Evolutionary conservation across 495 filamentous ascomycete genomes (phyloP).

Genomic region (Podospora sp.): DNA sequence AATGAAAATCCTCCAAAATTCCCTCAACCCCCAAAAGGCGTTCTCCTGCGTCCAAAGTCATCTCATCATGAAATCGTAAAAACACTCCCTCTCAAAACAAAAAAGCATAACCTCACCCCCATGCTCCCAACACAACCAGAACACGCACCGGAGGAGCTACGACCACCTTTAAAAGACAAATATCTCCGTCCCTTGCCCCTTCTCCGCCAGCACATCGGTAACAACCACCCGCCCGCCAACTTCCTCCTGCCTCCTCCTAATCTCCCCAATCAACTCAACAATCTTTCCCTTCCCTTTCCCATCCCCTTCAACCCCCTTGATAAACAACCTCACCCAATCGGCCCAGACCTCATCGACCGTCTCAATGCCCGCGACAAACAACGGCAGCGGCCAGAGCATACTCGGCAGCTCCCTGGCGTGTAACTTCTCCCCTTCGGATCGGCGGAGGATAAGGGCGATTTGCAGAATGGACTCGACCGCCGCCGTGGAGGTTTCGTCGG

Average conservation of each 20-base stretch:
- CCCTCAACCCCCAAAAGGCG: too few relatives aligned
- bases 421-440: constrained; percentile 11
- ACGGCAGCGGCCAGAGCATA: constrained; percentile 34
- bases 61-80: too few relatives aligned
- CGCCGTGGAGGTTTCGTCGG: constrained; percentile 21
- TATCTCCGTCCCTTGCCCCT: background rate
- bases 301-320: constrained; percentile 14
- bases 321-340: constrained; percentile 33
- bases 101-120: background rate
- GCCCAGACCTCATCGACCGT: constrained; percentile 35
- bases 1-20: too few relatives aligned
- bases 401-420: constrained; percentile 11
- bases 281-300: constrained; percentile 13
- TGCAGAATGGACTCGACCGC: constrained; percentile 27
- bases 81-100: too few relatives aligned
- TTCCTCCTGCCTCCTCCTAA: constrained; percentile 26
- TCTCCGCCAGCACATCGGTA: constrained; percentile 16
- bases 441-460: constrained; percentile 25
- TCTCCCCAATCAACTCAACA: constrained; percentile 23
- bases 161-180: constrained; percentile 27
- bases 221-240: constrained; percentile 21
- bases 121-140: background rate
- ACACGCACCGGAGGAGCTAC: too few relatives aligned
- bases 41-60: too few relatives aligned
- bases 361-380: constrained; percentile 37